Base-by-base conservation (phyloP, 140 eudicot species). In the Anethum foeniculum region DNA sequence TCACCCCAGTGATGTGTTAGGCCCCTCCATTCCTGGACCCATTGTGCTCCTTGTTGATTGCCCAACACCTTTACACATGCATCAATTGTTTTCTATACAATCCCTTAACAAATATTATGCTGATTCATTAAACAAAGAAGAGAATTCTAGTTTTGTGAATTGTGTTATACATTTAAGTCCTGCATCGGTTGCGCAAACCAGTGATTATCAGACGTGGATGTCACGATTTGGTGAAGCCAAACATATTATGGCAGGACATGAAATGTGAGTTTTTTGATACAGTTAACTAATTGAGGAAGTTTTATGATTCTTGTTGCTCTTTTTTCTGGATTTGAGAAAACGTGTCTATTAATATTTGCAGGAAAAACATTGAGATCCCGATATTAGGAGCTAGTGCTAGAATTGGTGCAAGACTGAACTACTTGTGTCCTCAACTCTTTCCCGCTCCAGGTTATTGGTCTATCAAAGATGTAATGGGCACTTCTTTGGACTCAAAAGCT, bases 361-460 rank as follows among this genome's bases (percentile, higher is more conserved):
- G 99, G 93, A 92, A 86, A 83, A 92, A 92, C 79, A 80, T 92
- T 21, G 90, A 88, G 84, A 79, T 93, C 68, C 97, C 99, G 7
- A 85, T 95, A 84, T 62, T 95, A 69, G 87, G 88, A 76, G 72
- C 96, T 23, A 94, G 98, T 86, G 96, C 98, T 10, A 88, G 88
- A 86, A 82, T 90, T 80, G 88, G 96, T 46, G 91, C 97, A 52
- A 85, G 93, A 16, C 90, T 92, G 54, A 94, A 94, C 83, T 92
- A 92, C 85, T 43, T 92, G 74, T 92, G 97, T 79, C 97, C 98
- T 77, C 96, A 88, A 81, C 89, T 94, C 85, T 94, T 94, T 62
- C 98, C 98, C 0, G 93, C 97, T 82, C 93, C 98, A 10, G 98
- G 98, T 67, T 92, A 89, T 89, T 90, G 97, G 98, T 83, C 97